Evolutionary conservation across 2,329 filamentous ascomycete genomes (phyloP), one percentile per base, ranked within the genome.

Genomic region (Verticillium albo-atrum): DNA sequence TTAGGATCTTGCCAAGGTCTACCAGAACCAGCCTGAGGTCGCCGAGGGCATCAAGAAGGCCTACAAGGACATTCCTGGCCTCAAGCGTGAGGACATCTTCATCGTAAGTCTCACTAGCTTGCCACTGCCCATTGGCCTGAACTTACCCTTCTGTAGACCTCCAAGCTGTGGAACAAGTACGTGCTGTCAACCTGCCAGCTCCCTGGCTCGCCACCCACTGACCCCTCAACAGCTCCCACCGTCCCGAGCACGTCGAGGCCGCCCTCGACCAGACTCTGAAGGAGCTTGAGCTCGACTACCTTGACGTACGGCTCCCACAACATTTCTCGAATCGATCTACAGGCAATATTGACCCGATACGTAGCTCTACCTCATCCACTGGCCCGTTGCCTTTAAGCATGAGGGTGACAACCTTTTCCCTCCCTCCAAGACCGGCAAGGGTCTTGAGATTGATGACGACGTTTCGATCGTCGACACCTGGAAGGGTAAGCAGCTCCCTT

Each of bases 11-110:
- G 77, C 75, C 70, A 77, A 77, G 71, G 71, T 77, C 64, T 90
- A 91, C 72, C 79, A 83, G 72, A 91, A 90, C 75, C 87, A 86
- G 73, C 71, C 71, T 15, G 83, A 86, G 69, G 82, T 86, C 34
- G 84, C 81, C 34, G 70, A 80, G 65, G 84, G 82, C 34, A 81
- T 87, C 66, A 78, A 77, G 70, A 74, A 73, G 67, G 77, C 77
- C 52, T 64, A 77, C 27, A 69, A 68, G 6, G 77, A 79, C 55
- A 74, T 83, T 61, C 77, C 79, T 14, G 82, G 80, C 50, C 75
- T 86, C 25, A 78, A 81, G 67, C 79, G 82, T 15, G 75, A 79
- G 64, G 78, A 85, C 65, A 80, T 86, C 70, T 86, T 83, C 75
- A 76, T 86, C 66, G 58, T 59, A 26, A 50, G 58, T 55, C 15